A percentile compares a stretch with the other conserved stretches of the same genome.
phyloP scores from a whole-genome alignment of 768 basidiomycete species.

The Leccinellum albellum region DNA sequence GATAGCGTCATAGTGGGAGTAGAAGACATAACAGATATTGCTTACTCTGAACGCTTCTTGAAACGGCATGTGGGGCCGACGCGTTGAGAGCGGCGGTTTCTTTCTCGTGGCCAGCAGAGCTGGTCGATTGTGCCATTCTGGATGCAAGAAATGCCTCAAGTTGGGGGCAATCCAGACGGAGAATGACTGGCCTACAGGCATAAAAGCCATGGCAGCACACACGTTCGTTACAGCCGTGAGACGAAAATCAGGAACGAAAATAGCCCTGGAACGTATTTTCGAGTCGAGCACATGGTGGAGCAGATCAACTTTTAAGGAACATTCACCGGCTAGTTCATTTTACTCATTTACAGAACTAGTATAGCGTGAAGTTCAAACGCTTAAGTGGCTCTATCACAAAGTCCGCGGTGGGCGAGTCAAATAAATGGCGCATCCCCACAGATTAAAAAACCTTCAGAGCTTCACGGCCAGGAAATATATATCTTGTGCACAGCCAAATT shows the following conservation, averaged over 20 bases:
- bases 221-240: constrained; percentile 16
- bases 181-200: not conserved
- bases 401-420: not conserved
- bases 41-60: constrained; percentile 7
- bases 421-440: not conserved
- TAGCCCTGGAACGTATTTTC: not conserved
- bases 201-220: constrained; percentile 2
- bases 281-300: not conserved
- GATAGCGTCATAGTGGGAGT: not conserved
- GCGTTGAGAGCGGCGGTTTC: not conserved
- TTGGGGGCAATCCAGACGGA: not conserved
- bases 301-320: not conserved
- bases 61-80: not conserved
- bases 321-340: no score
- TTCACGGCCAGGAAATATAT: not conserved
- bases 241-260: not conserved
- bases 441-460: not conserved
- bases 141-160: not conserved
- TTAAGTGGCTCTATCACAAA: no score
- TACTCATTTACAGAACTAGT: no score
- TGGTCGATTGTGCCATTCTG: constrained; percentile 7
- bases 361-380: no score
- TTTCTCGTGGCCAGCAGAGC: constrained; percentile 6
- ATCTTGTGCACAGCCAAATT: not conserved
- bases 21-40: not conserved